Evolutionary conservation across 2,329 filamentous ascomycete species (phyloP).

Genomic region (Trichoderma sp.): DNA sequence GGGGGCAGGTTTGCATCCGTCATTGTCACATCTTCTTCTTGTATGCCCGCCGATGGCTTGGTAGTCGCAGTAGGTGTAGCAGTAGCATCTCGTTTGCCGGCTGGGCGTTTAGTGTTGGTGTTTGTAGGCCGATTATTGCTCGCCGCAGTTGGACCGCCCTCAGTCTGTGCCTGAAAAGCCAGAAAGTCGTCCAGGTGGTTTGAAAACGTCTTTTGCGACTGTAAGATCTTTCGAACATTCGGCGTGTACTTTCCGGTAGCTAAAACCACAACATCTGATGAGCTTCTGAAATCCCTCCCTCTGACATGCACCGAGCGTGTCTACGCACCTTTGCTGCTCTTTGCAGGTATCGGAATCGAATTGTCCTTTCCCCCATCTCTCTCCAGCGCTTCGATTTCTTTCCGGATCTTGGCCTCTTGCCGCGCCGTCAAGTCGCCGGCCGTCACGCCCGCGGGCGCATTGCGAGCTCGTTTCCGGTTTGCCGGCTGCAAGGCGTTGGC

Average conservation of each 20-base stretch:
- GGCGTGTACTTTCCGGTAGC: slow-evolving; percentile 59
- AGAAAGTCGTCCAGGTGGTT: slow-evolving; percentile 80
- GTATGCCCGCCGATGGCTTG: slow-evolving; percentile 21
- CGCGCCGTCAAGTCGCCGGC: slow-evolving; percentile 71
- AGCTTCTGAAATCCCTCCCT: neutral
- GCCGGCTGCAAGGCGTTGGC: slow-evolving; percentile 51
- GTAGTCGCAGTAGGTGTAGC: slow-evolving; percentile 19
- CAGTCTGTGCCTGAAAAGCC: slow-evolving; percentile 53
- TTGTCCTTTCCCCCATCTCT: slow-evolving; percentile 73
- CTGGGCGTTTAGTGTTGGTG: slow-evolving; percentile 30
- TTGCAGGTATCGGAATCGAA: slow-evolving; percentile 65
- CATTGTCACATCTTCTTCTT: slow-evolving; percentile 31
- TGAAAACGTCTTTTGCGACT: slow-evolving; percentile 77
- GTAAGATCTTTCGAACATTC: slow-evolving; percentile 72
- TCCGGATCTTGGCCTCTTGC: slow-evolving; percentile 76
- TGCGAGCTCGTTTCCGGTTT: slow-evolving; percentile 71
- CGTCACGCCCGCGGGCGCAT: slow-evolving; percentile 47
- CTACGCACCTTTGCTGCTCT: slow-evolving; percentile 43
- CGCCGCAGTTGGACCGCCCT: slow-evolving; percentile 36
- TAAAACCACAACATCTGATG: slow-evolving; percentile 21
- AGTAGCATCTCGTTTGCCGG: slow-evolving; percentile 25
- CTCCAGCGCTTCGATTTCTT: slow-evolving; percentile 79
- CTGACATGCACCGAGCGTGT: neutral
- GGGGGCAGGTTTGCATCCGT: slow-evolving; percentile 26
- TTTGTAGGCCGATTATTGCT: slow-evolving; percentile 28